Base-by-base conservation (phyloP, 495 filamentous ascomycete genomes). In the Neurospora cerealis region DNA sequence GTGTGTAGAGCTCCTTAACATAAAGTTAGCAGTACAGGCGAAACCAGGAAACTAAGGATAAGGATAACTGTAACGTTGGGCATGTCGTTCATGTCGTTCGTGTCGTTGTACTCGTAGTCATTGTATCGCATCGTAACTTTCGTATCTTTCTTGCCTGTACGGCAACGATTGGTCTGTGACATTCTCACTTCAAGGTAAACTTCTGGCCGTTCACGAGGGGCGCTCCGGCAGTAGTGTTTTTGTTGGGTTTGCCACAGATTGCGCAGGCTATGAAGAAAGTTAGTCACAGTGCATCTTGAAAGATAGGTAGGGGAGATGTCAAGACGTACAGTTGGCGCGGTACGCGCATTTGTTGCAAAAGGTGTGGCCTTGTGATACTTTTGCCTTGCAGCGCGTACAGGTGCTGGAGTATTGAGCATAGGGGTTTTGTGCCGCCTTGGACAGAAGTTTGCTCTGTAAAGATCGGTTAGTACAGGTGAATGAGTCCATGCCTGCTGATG, bases 301-400 rank as follows among this genome's bases (percentile, higher is more conserved):
- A 21, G 19, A 39, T 44, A 70, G 21, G 28, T 74, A 69, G 32
- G 6, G 41, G 44, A 6, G 13, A 4, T 46, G 3, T 66, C 6
- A 13, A 37, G 17, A 82, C 84, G 74, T 79, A 91, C 89, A 85
- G 79, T 92, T 88, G 73, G 83, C 83, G 75, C 89, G 87, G 81
- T 91, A 93, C 11, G 91, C 90, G 78, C 91, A 93, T 66, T 86
- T 83, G 74, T 91, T 88, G 75, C 91, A 93, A 74, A 80, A 89
- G 71, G 85, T 89, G 77, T 84, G 85, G 41, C 91, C 91, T 75
- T 88, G 85, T 42, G 90, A 85, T 32, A 89, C 86, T 80, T 91
- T 91, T 39, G 88, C 88, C 79, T 90, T 92, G 83, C 91, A 93
- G 28, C 78, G 80, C 5, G 83, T 84, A 75, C 89, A 91, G 0